phyloP scores from a whole-genome alignment of 2,329 filamentous ascomycete genomes.

The Mycosphaerella sp. region DNA sequence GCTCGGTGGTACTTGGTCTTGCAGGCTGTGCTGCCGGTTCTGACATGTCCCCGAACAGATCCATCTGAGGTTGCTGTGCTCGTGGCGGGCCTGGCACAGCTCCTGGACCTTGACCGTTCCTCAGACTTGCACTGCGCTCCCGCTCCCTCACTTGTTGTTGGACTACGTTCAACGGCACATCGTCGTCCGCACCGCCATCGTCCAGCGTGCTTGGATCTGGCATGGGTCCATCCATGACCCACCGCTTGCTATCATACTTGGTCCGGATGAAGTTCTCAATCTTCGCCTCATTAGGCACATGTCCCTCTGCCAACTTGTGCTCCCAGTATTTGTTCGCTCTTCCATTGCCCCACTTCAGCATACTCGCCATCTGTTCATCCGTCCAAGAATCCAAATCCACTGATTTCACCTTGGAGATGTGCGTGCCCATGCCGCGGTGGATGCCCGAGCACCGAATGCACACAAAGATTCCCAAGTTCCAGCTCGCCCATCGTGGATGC shows the following conservation, averaged over 20 bases:
- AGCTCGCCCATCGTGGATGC: conserved; percentile 97
- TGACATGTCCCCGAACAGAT: conserved; percentile 76
- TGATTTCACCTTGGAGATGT: conserved; percentile 96
- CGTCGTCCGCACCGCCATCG: conserved; percentile 67
- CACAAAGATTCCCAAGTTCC: conserved; percentile 95
- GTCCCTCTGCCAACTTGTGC: conserved; percentile 80
- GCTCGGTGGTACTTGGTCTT: conserved; percentile 69
- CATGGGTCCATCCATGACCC: conserved; percentile 97
- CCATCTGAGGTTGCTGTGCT: conserved; percentile 49
- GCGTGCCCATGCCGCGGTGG: conserved; percentile 96
- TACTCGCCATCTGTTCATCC: conserved; percentile 91
- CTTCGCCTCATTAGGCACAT: conserved; percentile 92
- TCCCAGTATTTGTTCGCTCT: conserved; percentile 99
- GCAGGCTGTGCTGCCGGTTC: conserved; percentile 46
- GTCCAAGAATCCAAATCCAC: conserved; percentile 98
- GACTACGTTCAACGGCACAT: conserved; percentile 63
- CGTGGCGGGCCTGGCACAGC: conserved; percentile 15
- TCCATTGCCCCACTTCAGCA: conserved; percentile 91
- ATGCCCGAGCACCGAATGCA: conserved; percentile 97
- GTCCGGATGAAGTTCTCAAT: conserved; percentile 99
- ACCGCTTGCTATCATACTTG: conserved; percentile 97
- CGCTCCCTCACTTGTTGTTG: conserved; percentile 63
- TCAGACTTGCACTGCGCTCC: conserved; percentile 35
- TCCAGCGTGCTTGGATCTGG: conserved; percentile 88
- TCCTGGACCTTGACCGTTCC: conserved; percentile 30